phyloP scores from a whole-genome alignment of 2,329 filamentous ascomycete species.

The Fusarium nygamai region DNA sequence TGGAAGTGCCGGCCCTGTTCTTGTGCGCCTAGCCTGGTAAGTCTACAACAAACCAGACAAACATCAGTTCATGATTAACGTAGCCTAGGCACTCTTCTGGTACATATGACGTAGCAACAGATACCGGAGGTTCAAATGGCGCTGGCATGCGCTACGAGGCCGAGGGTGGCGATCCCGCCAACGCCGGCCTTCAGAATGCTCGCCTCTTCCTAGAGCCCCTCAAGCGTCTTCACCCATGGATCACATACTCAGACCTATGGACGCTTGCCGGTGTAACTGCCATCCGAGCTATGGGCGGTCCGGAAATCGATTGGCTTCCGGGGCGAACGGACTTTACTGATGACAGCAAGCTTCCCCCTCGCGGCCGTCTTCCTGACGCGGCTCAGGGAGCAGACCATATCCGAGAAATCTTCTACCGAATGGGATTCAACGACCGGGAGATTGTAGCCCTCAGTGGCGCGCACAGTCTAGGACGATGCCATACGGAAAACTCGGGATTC shows the following conservation, averaged over 20 bases:
- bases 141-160: slow-evolving; percentile 13
- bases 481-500: slow-evolving; percentile 9
- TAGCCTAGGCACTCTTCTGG: slow-evolving; percentile 1
- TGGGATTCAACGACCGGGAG: slow-evolving; percentile 4
- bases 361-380: slow-evolving; percentile 3
- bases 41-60: not conserved
- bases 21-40: slow-evolving; percentile 8
- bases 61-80: not conserved
- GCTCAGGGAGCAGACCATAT: slow-evolving; percentile 9
- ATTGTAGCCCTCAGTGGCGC: slow-evolving; percentile 6
- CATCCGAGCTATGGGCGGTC: not conserved
- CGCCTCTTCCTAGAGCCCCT: slow-evolving; percentile 4
- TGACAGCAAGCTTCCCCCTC: slow-evolving; percentile 9
- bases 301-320: not conserved
- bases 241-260: slow-evolving; percentile 11
- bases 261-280: not conserved
- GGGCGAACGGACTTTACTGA: slow-evolving; percentile 6
- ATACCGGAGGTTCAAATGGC: slow-evolving; percentile 1
- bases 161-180: slow-evolving; percentile 9
- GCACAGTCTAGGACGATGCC: slow-evolving; percentile 2
- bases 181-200: slow-evolving; percentile 8
- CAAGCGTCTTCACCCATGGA: slow-evolving; percentile 4
- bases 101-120: slow-evolving; percentile 3
- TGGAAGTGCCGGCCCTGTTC: slow-evolving; percentile 5
- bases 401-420: slow-evolving; percentile 1